Evolutionary conservation across 1,139 yeast genomes (phyloP), one percentile per base, ranked within the genome.

Genomic region (Citeromyces hawaiiensis): DNA sequence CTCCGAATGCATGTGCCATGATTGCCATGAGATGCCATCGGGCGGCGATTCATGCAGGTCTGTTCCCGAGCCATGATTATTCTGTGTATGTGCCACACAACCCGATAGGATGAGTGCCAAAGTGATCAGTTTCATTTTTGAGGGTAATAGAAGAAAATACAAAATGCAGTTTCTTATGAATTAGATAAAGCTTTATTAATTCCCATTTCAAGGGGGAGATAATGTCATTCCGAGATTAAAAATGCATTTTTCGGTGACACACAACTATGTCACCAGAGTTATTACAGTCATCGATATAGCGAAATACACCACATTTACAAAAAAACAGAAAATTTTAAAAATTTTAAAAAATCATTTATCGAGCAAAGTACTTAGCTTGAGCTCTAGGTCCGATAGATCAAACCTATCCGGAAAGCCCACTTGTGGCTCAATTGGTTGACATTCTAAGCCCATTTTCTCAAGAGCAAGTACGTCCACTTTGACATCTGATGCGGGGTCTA

Each of bases 1-100:
- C 58, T 88, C 98, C 49, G 76, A 78, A 46, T 71, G 65, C 97
- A 88, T 88, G 59, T 88, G 97, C 83, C 88, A 81, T 47, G 70
- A 70, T 50, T 79, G 83, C 94, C 94, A 83, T 13, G 67, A 54
- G 38, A 71, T 41, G 0, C 72, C 76, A 23, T 59, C 59, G 3
- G 85, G 85, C 13, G 41, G 41, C 21, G 27, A 21, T 14, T 38
- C 40, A 17, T 34, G 29, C 34, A 34, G 17, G n/a, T 38, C 37
- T 33, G 37, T 33, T 18, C 31, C 39, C 21, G 27, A 23, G 8
- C 27, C 27, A 9, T 23, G 27, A 23, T 4, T 9, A 9, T 11
- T 23, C 4, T 7, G 11, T 6, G 5, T 11, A 23, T 23, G 27
- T 6, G 27, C 27, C 27, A 23, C 27, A 23, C 27, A 23, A 9